Conservation (phyloP, 768 basidiomycete genomes). For the Boletus vinaceobasis region DNA sequence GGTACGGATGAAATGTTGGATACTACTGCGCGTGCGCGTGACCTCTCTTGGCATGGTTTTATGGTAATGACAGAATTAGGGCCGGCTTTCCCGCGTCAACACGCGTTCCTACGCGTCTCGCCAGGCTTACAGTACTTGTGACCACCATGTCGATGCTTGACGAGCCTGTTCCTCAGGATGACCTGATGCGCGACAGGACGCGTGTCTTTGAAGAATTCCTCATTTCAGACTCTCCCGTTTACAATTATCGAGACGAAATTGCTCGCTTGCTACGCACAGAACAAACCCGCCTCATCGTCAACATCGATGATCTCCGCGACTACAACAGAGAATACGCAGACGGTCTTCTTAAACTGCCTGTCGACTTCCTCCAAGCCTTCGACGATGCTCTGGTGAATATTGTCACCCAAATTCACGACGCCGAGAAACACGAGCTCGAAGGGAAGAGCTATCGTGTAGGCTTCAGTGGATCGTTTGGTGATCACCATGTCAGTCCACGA, state of each 20-base stretch:
- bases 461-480: conserved; percentile 94
- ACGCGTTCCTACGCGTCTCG: conserved; percentile 11
- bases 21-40: too few species aligned
- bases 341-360: conserved; percentile 85
- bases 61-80: conserved; percentile 21
- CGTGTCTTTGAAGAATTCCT: conserved; percentile 84
- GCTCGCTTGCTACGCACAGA: conserved; percentile 77
- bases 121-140: neutral
- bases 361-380: conserved; percentile 83
- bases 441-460: conserved; percentile 85
- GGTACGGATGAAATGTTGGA: neutral
- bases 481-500: conserved; percentile 95
- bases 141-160: conserved; percentile 36
- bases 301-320: conserved; percentile 93
- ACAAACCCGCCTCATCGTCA: conserved; percentile 87
- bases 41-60: too few species aligned
- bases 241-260: conserved; percentile 86
- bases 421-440: conserved; percentile 76
- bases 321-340: conserved; percentile 85
- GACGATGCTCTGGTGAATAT: conserved; percentile 78
- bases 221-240: conserved; percentile 58
- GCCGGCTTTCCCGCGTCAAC: conserved; percentile 32
- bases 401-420: conserved; percentile 70
- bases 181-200: conserved; percentile 72
- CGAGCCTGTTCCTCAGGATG: conserved; percentile 63